These are phyloP conservation scores for Monilinia vaccinii-corymbosi DNA, from an alignment of 2,329 filamentous ascomycete genomes.

Conservation along the genomic window DNA sequence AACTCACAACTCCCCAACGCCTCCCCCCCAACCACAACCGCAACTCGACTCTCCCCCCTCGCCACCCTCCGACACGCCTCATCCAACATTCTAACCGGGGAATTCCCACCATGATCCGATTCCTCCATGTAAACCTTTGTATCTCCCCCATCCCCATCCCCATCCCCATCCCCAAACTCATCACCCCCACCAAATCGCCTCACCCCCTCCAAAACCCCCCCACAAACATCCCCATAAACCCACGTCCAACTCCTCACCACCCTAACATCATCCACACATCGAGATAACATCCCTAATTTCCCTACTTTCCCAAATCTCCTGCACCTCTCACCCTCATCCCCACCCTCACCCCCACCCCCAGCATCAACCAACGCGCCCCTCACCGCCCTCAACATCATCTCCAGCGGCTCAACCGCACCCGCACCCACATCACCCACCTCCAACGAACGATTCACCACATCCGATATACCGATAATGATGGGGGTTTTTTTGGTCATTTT, in stretches of 20 bases:
- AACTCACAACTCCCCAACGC: constrained; percentile 39
- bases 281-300: too few species aligned
- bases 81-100: constrained; percentile 53
- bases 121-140: not conserved
- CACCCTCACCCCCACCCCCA: constrained; percentile 31
- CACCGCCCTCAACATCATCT: constrained; percentile 36
- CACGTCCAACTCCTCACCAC: constrained; percentile 3
- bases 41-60: constrained; percentile 43
- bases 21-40: constrained; percentile 54
- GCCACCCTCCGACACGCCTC: constrained; percentile 51
- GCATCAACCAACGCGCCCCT: not conserved
- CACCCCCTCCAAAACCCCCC: not conserved
- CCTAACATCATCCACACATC: constrained; percentile 42
- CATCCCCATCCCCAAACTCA: not conserved
- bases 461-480: constrained; percentile 53
- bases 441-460: constrained; percentile 49
- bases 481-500: too few species aligned
- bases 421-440: constrained; percentile 45
- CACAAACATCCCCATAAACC: not conserved
- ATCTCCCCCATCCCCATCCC: too few species aligned
- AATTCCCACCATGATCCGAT: constrained; percentile 32
- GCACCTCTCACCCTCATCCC: constrained; percentile 40
- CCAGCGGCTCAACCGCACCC: constrained; percentile 49
- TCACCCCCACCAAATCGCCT: too few species aligned
- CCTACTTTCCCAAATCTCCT: too few species aligned